Percentiles rank a stretch among this genome's conserved stretches.
Conservation (phyloP, 768 basidiomycete species). For the Ramaria rubella region DNA sequence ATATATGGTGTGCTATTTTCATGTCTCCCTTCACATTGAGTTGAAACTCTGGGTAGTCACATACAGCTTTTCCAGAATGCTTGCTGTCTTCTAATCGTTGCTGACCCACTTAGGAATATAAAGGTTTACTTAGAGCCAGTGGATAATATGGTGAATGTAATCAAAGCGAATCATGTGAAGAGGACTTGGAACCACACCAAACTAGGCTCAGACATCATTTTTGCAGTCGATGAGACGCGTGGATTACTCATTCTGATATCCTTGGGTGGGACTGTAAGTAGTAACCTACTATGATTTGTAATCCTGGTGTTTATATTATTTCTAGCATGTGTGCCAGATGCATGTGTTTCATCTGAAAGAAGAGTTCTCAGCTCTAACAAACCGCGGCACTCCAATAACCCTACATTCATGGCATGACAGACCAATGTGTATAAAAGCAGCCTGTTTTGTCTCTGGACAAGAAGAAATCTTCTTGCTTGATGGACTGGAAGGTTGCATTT, state of each 20-base stretch:
- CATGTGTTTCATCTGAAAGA: constrained; percentile 47
- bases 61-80: constrained; percentile 36
- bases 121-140: constrained; percentile 35
- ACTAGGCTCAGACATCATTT: constrained; percentile 37
- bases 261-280: constrained; percentile 1
- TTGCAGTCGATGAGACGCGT: constrained; percentile 48
- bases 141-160: constrained; percentile 25
- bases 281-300: neutral
- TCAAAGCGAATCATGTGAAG: constrained; percentile 19
- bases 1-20: constrained; percentile 24
- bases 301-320: neutral
- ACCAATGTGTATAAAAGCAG: constrained; percentile 24
- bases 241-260: constrained; percentile 36
- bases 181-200: constrained; percentile 38
- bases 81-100: constrained; percentile 37
- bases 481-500: constrained; percentile 38
- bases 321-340: constrained; percentile 24
- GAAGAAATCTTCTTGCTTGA: constrained; percentile 52
- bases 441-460: constrained; percentile 41
- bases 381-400: constrained; percentile 34
- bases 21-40: neutral
- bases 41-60: constrained; percentile 20
- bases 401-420: constrained; percentile 39
- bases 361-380: constrained; percentile 33
- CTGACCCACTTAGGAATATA: constrained; percentile 29